A percentile compares a stretch with the other conserved stretches of the same genome.
phyloP scores from a whole-genome alignment of 2,329 filamentous ascomycete species.

The Penicillium sp. region DNA sequence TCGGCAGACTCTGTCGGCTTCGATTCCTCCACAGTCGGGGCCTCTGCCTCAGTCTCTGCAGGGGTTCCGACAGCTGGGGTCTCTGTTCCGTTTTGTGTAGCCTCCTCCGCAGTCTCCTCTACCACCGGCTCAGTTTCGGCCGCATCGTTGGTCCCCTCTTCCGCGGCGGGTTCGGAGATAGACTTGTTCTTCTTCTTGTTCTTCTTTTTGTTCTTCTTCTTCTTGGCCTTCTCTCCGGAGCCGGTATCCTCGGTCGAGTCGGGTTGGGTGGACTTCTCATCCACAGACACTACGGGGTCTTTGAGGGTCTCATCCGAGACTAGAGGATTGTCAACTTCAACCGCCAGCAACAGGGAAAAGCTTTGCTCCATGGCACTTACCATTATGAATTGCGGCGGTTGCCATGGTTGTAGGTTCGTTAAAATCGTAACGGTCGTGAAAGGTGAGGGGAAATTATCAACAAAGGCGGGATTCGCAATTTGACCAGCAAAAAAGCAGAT shows the following conservation, averaged over 20 bases:
- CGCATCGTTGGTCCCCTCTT: background rate
- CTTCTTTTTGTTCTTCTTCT: conserved; percentile 24
- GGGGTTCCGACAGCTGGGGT: background rate
- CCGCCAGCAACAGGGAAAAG: background rate
- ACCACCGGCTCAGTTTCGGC: background rate
- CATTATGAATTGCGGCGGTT: conserved; percentile 23
- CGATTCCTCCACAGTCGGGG: conserved; percentile 3
- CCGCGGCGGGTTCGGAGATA: background rate
- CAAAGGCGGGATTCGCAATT: conserved; percentile 20
- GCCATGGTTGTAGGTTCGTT: conserved; percentile 24
- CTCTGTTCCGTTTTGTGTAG: background rate
- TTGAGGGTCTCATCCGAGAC: conserved; percentile 22
- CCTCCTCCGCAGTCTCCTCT: conserved; percentile 1
- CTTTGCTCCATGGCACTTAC: conserved; percentile 5
- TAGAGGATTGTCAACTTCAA: conserved; percentile 1
- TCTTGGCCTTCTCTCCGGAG: conserved; percentile 21
- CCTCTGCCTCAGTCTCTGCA: background rate
- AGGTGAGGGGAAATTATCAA: conserved; percentile 5
- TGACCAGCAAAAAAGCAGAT: conserved; percentile 28
- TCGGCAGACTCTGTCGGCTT: conserved; percentile 1
- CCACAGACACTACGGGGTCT: conserved; percentile 16
- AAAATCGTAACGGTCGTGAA: conserved; percentile 26
- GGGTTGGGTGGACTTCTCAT: conserved; percentile 5
- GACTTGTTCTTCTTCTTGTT: conserved; percentile 12
- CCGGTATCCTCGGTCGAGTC: conserved; percentile 13